Base-by-base conservation (phyloP, 257 asterid genomes). In the Solanum piurae region DNA sequence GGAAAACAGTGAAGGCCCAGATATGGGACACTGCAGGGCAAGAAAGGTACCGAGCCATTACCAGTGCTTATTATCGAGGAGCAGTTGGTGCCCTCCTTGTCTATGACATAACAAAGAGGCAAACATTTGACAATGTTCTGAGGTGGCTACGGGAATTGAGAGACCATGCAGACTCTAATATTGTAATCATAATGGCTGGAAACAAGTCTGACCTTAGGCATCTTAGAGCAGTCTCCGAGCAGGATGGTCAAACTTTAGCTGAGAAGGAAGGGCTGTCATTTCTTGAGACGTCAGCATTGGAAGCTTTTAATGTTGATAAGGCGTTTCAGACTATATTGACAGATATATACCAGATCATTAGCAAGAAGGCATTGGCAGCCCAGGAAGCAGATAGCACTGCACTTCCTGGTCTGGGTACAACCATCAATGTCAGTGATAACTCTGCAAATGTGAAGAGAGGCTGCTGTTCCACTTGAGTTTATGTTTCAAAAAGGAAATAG, bases 1-100 rank as follows among this genome's bases (percentile, higher is more conserved):
- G 96, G 66, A 95, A 93, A 90, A 95, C 96, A 5, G 96, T 95
- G 75, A 94, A 95, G 90, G 98, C 96, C 88, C 98, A 95, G 79
- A 93, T 95, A 76, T 94, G 98, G 97, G 98, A 95, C 91, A 95
- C 98, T 42, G 98, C 98, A 29, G 98, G 97, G 52, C 98, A 95
- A 86, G 98, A 95, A 91, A 92, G 98, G 91, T 95, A 95, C 69
- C 92, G 97, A 31, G 98, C 98, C 7, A 95, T 95, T 62, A 94
- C 97, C 44, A 94, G 98, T 85, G 98, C 98, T 62, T 95, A 94
- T 90, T 95, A 95, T 89, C 91, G 98, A 93, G 97, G 98, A 86
- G 96, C 97, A 55, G 97, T 94, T 9, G 98, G 98, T 20, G 97
- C 98, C 38, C 95, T 95, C 83, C 97, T 95, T 73, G 96, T 95